phyloP scores from a whole-genome alignment of 2,329 filamentous ascomycete species.

The Pseudogymnoascus sp. region DNA sequence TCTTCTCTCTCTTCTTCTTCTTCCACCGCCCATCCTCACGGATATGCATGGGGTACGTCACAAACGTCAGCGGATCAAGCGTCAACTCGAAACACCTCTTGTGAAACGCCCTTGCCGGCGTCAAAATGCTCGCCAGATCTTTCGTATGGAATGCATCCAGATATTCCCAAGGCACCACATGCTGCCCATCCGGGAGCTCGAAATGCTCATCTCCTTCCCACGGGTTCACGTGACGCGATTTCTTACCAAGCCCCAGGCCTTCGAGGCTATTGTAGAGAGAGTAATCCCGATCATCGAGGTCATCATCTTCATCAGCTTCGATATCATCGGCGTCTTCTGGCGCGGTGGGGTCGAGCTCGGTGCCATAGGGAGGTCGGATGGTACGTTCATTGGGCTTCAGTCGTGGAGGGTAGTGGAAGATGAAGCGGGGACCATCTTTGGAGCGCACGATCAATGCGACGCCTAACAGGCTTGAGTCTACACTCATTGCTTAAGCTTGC shows the following conservation, averaged over 20 bases:
- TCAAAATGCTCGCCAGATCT: conserved; percentile 73
- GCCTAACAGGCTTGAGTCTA: conserved; percentile 39
- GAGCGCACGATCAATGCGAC: conserved; percentile 41
- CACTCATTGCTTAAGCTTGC: conserved; percentile 26
- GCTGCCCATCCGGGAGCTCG: conserved; percentile 48
- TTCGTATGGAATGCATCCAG: conserved; percentile 68
- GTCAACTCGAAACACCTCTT: conserved; percentile 77
- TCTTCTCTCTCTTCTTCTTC: conserved; percentile 47
- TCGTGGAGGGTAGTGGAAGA: conserved; percentile 77
- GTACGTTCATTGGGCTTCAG: conserved; percentile 33
- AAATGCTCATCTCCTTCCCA: conserved; percentile 35
- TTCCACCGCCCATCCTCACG: conserved; percentile 71
- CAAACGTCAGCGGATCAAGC: conserved; percentile 70
- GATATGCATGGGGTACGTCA: conserved; percentile 79
- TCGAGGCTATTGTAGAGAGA: conserved; percentile 18
- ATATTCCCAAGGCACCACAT: conserved; percentile 62
- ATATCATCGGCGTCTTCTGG: conserved; percentile 33
- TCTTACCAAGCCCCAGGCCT: conserved; percentile 12
- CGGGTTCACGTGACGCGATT: conserved; percentile 20
- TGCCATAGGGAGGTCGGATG: conserved; percentile 23
- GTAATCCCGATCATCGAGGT: conserved; percentile 20
- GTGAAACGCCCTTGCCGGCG: conserved; percentile 67
- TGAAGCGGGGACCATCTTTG: conserved; percentile 70
- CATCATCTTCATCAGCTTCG: conserved; percentile 47
- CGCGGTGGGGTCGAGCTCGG: conserved; percentile 27